phyloP scores from a whole-genome alignment of 805 yeast species.

The Millerozyma miso region DNA sequence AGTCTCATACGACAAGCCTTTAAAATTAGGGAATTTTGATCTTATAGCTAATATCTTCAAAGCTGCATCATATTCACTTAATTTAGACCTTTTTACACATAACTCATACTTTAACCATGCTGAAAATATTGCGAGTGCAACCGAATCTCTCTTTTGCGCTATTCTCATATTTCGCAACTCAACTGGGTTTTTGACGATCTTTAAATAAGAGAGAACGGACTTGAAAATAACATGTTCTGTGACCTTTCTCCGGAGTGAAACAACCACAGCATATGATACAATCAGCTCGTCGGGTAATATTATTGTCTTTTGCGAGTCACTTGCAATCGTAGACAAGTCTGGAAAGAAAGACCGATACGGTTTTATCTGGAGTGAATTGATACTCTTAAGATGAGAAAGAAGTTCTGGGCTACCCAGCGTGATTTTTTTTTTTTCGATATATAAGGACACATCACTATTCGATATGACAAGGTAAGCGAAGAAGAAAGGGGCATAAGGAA shows the following conservation, averaged over 20 bases:
- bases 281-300: slow-evolving; percentile 28
- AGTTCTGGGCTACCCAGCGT: slow-evolving; percentile 24
- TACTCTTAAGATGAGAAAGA: slow-evolving; percentile 19
- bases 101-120: slow-evolving; percentile 74
- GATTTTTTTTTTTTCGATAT: slow-evolving; percentile 47
- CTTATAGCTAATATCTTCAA: slow-evolving; percentile 55
- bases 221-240: slow-evolving; percentile 20
- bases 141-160: slow-evolving; percentile 84
- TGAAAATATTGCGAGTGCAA: slow-evolving; percentile 66
- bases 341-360: slow-evolving; percentile 33
- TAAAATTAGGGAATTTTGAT: slow-evolving; percentile 48
- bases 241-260: slow-evolving; percentile 26
- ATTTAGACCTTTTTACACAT: slow-evolving; percentile 30
- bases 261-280: slow-evolving; percentile 29
- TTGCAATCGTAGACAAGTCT: slow-evolving; percentile 9
- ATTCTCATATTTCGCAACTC: slow-evolving; percentile 68
- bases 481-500: slow-evolving; percentile 83
- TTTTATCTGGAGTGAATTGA: slow-evolving; percentile 34
- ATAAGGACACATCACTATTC: slow-evolving; percentile 40
- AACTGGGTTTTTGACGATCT: slow-evolving; percentile 67
- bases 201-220: slow-evolving; percentile 45
- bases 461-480: slow-evolving; percentile 54
- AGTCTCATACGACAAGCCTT: slow-evolving; percentile 71
- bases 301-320: slow-evolving; percentile 13
- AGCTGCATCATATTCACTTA: slow-evolving; percentile 67